Evolutionary conservation across 2,329 filamentous ascomycete genomes (phyloP), one percentile per base, ranked within the genome.

Genomic region (Ophiosphaerella korrae): DNA sequence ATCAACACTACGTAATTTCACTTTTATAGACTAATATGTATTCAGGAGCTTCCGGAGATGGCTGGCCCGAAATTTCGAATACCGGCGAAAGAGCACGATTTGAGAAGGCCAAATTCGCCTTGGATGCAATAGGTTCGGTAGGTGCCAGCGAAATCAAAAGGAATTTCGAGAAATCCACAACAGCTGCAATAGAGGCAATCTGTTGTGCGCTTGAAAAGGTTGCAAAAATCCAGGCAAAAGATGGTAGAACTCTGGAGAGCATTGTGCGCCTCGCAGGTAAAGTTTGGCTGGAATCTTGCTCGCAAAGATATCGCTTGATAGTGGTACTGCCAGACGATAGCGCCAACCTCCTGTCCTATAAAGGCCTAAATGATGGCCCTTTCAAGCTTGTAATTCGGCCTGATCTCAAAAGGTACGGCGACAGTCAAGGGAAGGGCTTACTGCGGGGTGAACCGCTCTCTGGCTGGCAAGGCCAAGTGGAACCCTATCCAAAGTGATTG

Each of bases 281-380:
- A 16, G 33, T 50, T 5, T 62, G 58, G 58, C 35, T 62, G 4
- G 51, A 62, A 18, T 39, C 45, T 9, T 50, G 58, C 41, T 57
- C 53, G 2, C 53, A 62, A 36, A 36, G 51, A 8, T 59, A 55
- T 32, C 38, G 58, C 14, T 21, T 57, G 21, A 16, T 55, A 12
- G 48, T 59, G 2, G 18, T 35, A 5, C 2, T 58, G 32, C 45
- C 55, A 14, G 36, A 42, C 7, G 44, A 14, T 23, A 45, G 14
- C 18, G 47, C 29, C 13, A 36, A 55, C 37, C 7, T 45, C 4
- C 33, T 60, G 26, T 39, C 36, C 16, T 29, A 21, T 3, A 8
- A 26, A 5, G 12, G 8, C n/a, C 16, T 35, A 11, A 26, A 37
- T 14, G 29, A n/a, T 9, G 31, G 34, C 18, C 18, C 44, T 16